Base-by-base conservation (phyloP, 192 early-diverging fungal species). In the Thoreauomyces humboldtii region DNA sequence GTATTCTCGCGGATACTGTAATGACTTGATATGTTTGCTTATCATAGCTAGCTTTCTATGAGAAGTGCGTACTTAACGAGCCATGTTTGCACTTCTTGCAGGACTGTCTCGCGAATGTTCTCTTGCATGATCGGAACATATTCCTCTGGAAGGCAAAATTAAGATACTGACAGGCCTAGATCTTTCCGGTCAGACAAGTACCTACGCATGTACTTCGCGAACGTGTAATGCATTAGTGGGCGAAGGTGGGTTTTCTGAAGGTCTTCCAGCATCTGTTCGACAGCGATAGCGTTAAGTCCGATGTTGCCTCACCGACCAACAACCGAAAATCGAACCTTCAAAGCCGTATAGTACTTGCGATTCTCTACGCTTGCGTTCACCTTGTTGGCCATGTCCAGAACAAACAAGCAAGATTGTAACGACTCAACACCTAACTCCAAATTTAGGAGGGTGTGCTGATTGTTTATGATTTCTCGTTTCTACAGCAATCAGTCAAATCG, bases 61-160 rank as follows among this genome's bases (percentile, higher is more conserved):
- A 63, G 47, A 21, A 7, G 15, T 48, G 27, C 73, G 24, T 65
- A 93, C 91, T 80, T 88, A 57, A 84, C 89, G 38, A 96, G 79
- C 95, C 96, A 99, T 63, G 91, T 88, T 53, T 91, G 92, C 75
- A 96, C 78, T 67, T 98, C 95, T 24, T 81, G 76, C 29, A 89
- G 77, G 4, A 98, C 94, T 0, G 88, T 88, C 38, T 87, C 85
- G 52, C 92, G 88, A 45, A 99, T 88, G 47, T 85, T 87, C 15
- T 90, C 83, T 69, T 95, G 90, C 77, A 94, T 86, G n/a, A 84
- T 80, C n/a, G 93, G 92, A 52, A 99, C 81, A 63, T 88, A 91
- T 43, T 85, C 81, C 72, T 88, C 93, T 93, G 55, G 2, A 4
- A 4, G 35, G 19, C n/a, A 9, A 17, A 41, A 17, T 17, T 9